These are phyloP conservation scores for Trichoderma sp. DNA, from an alignment of 2,329 filamentous ascomycete genomes.

Conservation along the genomic window DNA sequence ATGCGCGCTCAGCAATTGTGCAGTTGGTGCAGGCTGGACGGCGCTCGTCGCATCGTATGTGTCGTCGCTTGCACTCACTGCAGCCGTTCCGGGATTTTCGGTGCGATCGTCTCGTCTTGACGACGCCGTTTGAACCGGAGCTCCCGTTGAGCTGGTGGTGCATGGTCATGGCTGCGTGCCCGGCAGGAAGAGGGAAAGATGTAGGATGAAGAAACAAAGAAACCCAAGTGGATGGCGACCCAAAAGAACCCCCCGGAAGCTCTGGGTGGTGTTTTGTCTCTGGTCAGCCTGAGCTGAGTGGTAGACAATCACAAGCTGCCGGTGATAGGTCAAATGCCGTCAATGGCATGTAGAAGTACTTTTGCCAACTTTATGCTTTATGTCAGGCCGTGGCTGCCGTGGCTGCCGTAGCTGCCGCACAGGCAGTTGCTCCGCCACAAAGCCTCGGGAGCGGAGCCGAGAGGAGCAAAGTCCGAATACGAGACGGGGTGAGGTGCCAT, in stretches of 20 bases:
- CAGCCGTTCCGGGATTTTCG: conserved; percentile 43
- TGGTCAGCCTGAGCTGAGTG: conserved; percentile 9
- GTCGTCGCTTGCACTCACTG: conserved; percentile 40
- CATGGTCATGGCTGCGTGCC: conserved; percentile 12
- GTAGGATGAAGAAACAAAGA: neutral
- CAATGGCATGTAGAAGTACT: conserved; percentile 2
- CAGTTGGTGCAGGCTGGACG: conserved; percentile 42
- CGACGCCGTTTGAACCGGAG: conserved; percentile 20
- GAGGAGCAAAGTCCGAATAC: conserved; percentile 14
- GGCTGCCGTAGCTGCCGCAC: conserved; percentile 16
- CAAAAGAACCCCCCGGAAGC: neutral
- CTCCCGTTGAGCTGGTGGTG: conserved; percentile 15
- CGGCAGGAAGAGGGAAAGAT: neutral
- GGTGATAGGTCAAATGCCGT: conserved; percentile 6
- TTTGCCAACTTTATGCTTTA: neutral
- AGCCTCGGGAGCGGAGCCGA: conserved; percentile 12
- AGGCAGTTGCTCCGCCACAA: conserved; percentile 15
- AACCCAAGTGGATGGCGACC: neutral
- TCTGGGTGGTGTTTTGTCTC: conserved; percentile 13
- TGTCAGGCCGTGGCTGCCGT: conserved; percentile 10
- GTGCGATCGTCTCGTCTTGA: conserved; percentile 37
- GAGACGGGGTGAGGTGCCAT: neutral
- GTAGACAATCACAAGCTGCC: neutral
- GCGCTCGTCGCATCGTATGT: conserved; percentile 44
- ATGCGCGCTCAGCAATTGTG: conserved; percentile 35